A percentile compares a stretch with the other conserved stretches of the same genome.
These are phyloP conservation scores for Starmerella potacharoeniae DNA, from an alignment of 805 yeast genomes.

Conservation along the genomic window DNA sequence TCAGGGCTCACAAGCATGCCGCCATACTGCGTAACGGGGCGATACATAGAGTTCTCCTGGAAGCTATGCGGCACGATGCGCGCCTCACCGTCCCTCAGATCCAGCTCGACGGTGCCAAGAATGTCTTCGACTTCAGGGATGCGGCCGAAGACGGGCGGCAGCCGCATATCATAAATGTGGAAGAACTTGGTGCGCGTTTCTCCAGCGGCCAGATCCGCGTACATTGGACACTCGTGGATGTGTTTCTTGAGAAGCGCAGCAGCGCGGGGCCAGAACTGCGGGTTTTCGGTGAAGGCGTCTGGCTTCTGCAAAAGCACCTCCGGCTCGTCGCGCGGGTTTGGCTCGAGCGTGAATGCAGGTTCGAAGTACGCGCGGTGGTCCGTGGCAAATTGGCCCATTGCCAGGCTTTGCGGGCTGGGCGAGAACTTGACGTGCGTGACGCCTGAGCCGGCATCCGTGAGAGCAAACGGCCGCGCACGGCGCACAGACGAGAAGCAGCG, in stretches of 20 bases:
- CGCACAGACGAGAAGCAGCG: slow-evolving; percentile 4
- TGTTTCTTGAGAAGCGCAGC: slow-evolving; percentile 20
- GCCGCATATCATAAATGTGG: slow-evolving; percentile 64
- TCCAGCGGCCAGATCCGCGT: slow-evolving; percentile 25
- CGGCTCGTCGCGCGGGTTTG: slow-evolving; percentile 18
- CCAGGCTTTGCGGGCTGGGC: slow-evolving; percentile 17
- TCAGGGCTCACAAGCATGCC: slow-evolving; percentile 43
- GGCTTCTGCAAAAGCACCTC: slow-evolving; percentile 17
- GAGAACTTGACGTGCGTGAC: slow-evolving; percentile 20
- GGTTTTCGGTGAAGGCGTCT: slow-evolving; percentile 17
- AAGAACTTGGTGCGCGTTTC: slow-evolving; percentile 40
- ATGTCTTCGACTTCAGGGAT: slow-evolving; percentile 61
- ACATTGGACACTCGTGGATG: slow-evolving; percentile 26
- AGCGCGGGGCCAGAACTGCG: slow-evolving; percentile 21
- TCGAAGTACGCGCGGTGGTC: slow-evolving; percentile 8
- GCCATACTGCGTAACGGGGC: slow-evolving; percentile 41
- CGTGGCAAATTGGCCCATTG: slow-evolving; percentile 23
- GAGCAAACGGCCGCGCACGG: slow-evolving; percentile 7
- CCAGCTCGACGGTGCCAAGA: slow-evolving; percentile 55
- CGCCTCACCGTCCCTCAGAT: slow-evolving; percentile 35
- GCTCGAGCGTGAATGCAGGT: slow-evolving; percentile 19
- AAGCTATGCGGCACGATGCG: slow-evolving; percentile 42
- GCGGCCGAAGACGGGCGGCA: slow-evolving; percentile 51
- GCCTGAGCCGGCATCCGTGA: slow-evolving; percentile 4
- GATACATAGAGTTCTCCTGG: slow-evolving; percentile 49